Percentiles rank a stretch among this genome's conserved stretches.
Evolutionary conservation across 768 basidiomycete genomes (phyloP).

Genomic region (Boletus reticulatus): DNA sequence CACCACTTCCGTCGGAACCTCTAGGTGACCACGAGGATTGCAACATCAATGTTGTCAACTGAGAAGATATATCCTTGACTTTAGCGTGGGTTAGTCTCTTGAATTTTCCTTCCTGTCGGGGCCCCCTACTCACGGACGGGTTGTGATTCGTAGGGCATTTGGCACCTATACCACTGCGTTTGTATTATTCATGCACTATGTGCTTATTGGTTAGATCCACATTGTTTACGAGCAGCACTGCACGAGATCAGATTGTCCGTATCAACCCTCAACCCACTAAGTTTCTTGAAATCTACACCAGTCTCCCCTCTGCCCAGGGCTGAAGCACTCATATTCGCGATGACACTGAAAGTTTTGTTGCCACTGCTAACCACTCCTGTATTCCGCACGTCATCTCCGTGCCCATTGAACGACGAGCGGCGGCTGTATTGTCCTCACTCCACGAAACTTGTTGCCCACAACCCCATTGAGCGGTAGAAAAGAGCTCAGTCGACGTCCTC

Average conservation of each 20-base stretch:
- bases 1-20: neutral
- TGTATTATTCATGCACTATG: neutral
- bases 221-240: slow-evolving; percentile 6
- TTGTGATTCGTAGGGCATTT: neutral
- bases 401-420: slow-evolving; percentile 11
- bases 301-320: slow-evolving; percentile 33
- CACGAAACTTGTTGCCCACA: slow-evolving; percentile 29
- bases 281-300: slow-evolving; percentile 8
- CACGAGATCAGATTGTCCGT: slow-evolving; percentile 13
- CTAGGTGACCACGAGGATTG: neutral
- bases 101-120: neutral
- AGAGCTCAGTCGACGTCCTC: slow-evolving; percentile 10
- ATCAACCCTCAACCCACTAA: slow-evolving; percentile 29
- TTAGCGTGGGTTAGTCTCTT: slow-evolving; percentile 8
- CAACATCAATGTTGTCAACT: neutral
- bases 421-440: slow-evolving; percentile 10
- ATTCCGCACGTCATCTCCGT: slow-evolving; percentile 10
- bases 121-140: slow-evolving; percentile 3
- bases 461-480: slow-evolving; percentile 31
- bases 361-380: slow-evolving; percentile 2
- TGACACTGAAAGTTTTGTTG: slow-evolving; percentile 1
- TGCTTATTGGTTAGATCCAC: slow-evolving; percentile 1
- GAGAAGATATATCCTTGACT: neutral
- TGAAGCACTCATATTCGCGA: slow-evolving; percentile 4
- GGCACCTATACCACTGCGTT: neutral